phyloP scores from a whole-genome alignment of 2,329 filamentous ascomycete species.

The Alternaria consortialis region DNA sequence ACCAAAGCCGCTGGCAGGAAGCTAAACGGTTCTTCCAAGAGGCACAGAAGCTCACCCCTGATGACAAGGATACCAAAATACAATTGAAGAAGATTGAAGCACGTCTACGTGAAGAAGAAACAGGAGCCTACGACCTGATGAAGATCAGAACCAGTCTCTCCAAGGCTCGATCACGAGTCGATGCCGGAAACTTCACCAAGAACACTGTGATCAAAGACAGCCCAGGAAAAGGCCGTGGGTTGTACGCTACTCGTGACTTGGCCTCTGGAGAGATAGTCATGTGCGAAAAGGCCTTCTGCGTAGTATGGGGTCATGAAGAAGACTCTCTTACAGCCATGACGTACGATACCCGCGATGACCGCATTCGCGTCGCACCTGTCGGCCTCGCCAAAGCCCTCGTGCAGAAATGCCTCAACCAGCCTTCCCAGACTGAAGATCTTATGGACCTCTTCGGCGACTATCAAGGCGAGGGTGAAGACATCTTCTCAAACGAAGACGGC shows the following conservation, averaged over 20 bases:
- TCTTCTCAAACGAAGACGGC: slow-evolving; percentile 46
- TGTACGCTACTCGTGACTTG: slow-evolving; percentile 61
- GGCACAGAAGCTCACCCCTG: slow-evolving; percentile 44
- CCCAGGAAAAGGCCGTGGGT: slow-evolving; percentile 56
- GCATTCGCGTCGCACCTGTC: slow-evolving; percentile 36
- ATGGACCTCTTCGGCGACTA: slow-evolving; percentile 46
- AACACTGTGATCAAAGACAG: slow-evolving; percentile 56
- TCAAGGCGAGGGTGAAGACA: slow-evolving; percentile 52
- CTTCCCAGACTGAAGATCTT: slow-evolving; percentile 44
- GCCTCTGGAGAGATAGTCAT: slow-evolving; percentile 62
- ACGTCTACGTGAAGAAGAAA: slow-evolving; percentile 50
- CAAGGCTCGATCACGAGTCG: slow-evolving; percentile 56
- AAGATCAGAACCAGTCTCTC: slow-evolving; percentile 50
- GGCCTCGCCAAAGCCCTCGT: slow-evolving; percentile 39
- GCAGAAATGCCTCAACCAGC: slow-evolving; percentile 60
- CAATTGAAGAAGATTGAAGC: slow-evolving; percentile 31
- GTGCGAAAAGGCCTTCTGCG: slow-evolving; percentile 65
- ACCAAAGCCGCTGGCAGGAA: slow-evolving; percentile 51
- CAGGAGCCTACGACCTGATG: slow-evolving; percentile 50
- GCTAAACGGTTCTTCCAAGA: slow-evolving; percentile 49
- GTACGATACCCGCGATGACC: slow-evolving; percentile 53
- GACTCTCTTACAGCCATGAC: slow-evolving; percentile 55
- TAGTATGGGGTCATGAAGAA: slow-evolving; percentile 55
- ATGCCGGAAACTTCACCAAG: slow-evolving; percentile 58
- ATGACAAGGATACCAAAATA: slow-evolving; percentile 45